Base-by-base conservation (phyloP, 441 rosid genomes). In the Eutrema salsugineum region DNA sequence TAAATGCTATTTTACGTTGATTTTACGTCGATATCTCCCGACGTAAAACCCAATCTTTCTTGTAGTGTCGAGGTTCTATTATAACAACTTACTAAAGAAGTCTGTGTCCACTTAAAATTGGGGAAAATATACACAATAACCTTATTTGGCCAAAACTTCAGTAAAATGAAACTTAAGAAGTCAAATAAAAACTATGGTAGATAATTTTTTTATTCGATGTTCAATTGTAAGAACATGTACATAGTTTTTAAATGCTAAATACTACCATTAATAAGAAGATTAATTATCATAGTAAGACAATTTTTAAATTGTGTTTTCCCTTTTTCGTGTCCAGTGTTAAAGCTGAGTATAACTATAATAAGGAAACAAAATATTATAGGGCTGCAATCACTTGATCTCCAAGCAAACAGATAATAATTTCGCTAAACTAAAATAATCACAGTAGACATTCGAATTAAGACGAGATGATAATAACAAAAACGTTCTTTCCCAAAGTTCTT, bases 401-500 rank as follows among this genome's bases (percentile, higher is more conserved):
- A 76, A 70, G 79, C 71, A 76, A 76, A 65, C 69, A 57, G 5
- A 49, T 76, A 15, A 64, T 70, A 22, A 49, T 63, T 55, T 36
- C 19, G 38, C n/a, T 54, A 10, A 39, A 48, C 8, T 49, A 47
- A 63, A 24, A 56, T 49, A 56, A 32, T 48, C 6, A 48, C n/a
- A 1, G 15, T 16, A 5, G 16, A 33, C 33, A 76, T 28, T 46
- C 5, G 1, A 57, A 69, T 47, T 27, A 55, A 47, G 15, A 53
- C 22, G 36, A 75, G 65, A 75, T 44, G 6, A 32, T 50, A 53
- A 16, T 30, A 39, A 38, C 48, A 61, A 17, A 5, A 35, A 24
- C 59, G 48, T 33, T 19, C 40, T 51, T 75, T 75, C 15, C 42
- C 12, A 43, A 68, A 54, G 22, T 15, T 28, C 10, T 17, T 15